Evolutionary conservation across 768 basidiomycete species (phyloP), one percentile per base, ranked within the genome.

Genomic region (Tricholoma saponaceum): DNA sequence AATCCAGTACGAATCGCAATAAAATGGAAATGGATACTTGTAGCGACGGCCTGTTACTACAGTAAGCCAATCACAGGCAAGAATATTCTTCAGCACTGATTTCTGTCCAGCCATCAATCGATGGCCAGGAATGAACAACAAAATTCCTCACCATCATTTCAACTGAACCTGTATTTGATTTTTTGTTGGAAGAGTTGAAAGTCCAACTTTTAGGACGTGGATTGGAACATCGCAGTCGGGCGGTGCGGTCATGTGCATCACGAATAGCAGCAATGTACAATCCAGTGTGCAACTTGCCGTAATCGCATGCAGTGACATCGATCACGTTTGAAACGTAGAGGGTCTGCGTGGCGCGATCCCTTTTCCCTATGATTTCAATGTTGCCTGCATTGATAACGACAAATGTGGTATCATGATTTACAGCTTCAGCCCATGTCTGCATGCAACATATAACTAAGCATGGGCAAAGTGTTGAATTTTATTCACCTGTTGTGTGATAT

Each of bases 301-400:
- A 64, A n/a, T 58, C n/a, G n/a, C 37, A 52, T 22, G 43, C 12
- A 9, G 43, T 22, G 4, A 12, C 30, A 13, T 26, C 9, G n/a
- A 65, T 58, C 5, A 58, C 52, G 2, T 49, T 32, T n/a, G 64
- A 63, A 12, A 63, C 12, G 22, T 55, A 65, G 5, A 62, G 54
- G 5, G 58, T 60, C 33, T 61, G 53, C 1, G 12, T 33, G 4
- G 26, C 12, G 8, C 64, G 55, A 56, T 62, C 43, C 10, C 64
- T 37, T 6, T 61, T 65, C 18, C 54, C 47, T 41, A 66, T 60
- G 16, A 64, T 44, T 25, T 66, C 65, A 6, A 28, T 26, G 13
- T 61, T 64, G 6, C 63, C 63, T 1, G 63, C 37, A n/a, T 63
- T 43, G 14, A 66, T 59, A 37, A 60, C 35, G 0, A 66, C 18